Conservation (phyloP, 805 yeast species). For the Saturnispora bothae region DNA sequence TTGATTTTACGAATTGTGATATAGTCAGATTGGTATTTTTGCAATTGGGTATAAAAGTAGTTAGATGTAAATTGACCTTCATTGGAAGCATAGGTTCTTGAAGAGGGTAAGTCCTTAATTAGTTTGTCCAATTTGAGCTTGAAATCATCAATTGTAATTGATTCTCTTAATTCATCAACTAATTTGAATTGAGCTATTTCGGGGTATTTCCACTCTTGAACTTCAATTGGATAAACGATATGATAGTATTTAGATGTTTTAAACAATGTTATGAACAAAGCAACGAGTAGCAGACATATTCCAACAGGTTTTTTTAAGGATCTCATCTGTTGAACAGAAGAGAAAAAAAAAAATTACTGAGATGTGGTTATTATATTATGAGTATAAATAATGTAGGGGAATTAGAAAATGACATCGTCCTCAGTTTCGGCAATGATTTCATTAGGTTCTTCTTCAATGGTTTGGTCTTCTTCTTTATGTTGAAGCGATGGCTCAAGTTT, state of each 20-base stretch:
- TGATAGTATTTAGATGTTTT: slow-evolving; percentile 2
- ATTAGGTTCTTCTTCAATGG: slow-evolving; percentile 16
- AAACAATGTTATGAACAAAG: background rate
- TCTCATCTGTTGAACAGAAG: no score
- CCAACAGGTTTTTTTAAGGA: background rate
- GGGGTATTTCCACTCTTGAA: slow-evolving; percentile 5
- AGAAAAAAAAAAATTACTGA: no score
- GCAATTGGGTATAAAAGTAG: slow-evolving; percentile 51
- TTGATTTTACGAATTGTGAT: slow-evolving; percentile 33
- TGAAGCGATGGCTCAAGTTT: slow-evolving; percentile 12
- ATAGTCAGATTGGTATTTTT: slow-evolving; percentile 5
- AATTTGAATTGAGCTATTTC: slow-evolving; percentile 31
- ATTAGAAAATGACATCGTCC: slow-evolving; percentile 30
- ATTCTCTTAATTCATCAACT: slow-evolving; percentile 25
- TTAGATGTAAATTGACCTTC: slow-evolving; percentile 60
- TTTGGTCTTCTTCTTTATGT: slow-evolving; percentile 16
- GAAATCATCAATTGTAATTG: slow-evolving; percentile 1
- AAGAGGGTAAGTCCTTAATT: slow-evolving; percentile 25
- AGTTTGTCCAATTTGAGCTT: slow-evolving; percentile 5
- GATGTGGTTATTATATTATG: no score
- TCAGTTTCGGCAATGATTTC: slow-evolving; percentile 27
- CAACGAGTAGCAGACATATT: background rate
- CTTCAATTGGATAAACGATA: background rate
- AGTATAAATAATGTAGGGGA: background rate
- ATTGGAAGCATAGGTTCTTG: slow-evolving; percentile 66